Base-by-base conservation (phyloP, 2,329 filamentous ascomycete species). In the Colletotrichum cereale region DNA sequence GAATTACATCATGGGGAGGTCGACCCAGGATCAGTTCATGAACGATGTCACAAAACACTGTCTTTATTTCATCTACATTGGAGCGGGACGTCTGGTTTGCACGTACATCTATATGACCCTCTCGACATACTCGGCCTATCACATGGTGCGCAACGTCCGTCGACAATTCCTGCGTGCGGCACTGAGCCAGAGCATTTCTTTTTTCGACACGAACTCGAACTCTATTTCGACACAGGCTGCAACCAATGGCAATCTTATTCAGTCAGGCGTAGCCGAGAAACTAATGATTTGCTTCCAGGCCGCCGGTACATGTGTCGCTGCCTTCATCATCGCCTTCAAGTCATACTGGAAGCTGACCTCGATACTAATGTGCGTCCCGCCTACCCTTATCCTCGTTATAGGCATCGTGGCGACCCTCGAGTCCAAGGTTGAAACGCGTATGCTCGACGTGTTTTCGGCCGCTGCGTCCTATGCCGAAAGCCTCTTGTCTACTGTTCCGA, bases 311-410 rank as follows among this genome's bases (percentile, higher is more conserved):
- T 79, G 84, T 75, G 65, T 82, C 11, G 75, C 82, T 40, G 78
- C 81, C 2, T 81, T 83, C 67, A 75, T 82, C 68, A 79, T 82
- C 56, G 80, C 82, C 40, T 80, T 84, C 72, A 63, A 78, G 24
- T 79, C 78, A 3, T 80, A 84, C 42, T 85, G 82, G 82, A 83
- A 84, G 75, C 78, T 84, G 16, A 84, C 84, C 1, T 75, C 85
- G 3, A 83, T 85, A 5, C 8, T 52, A 10, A 16, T 38, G 21
- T 64, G 52, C 31, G 52, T 72, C 0, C 21, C 55, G 2, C 73
- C 72, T 2, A 60, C 63, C 2, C 31, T 73, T 26, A n/a, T 74
- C 11, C 21, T 71, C 31, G 57, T 72, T 8, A 60, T 75, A 21
- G 74, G 75, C 10, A 56, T 74, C 18, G 75, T 74, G 21, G 64